phyloP scores from a whole-genome alignment of 441 rosid genomes.

The Sinapis alba region DNA sequence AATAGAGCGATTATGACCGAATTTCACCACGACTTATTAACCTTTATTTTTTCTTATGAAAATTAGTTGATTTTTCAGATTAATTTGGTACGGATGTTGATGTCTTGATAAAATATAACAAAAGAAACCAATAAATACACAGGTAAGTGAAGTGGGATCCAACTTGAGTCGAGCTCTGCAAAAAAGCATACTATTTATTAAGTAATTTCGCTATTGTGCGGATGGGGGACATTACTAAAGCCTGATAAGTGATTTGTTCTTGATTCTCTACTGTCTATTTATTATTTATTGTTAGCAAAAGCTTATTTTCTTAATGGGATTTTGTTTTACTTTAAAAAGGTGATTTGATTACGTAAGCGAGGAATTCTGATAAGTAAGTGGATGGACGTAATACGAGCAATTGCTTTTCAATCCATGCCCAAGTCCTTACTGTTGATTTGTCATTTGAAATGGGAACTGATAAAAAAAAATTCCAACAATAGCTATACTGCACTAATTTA shows the following conservation, averaged over 20 bases:
- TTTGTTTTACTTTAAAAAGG: slow-evolving; percentile 21
- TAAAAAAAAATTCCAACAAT: no score
- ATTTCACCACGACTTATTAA: slow-evolving; percentile 26
- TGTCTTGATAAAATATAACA: slow-evolving; percentile 29
- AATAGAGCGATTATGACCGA: slow-evolving; percentile 19
- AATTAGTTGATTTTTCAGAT: neutral
- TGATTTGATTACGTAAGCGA: slow-evolving; percentile 39
- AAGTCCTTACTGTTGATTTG: neutral
- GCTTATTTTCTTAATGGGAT: slow-evolving; percentile 18
- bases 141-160: slow-evolving; percentile 34
- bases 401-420: slow-evolving; percentile 36
- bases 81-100: slow-evolving; percentile 42
- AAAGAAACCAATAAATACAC: slow-evolving; percentile 23
- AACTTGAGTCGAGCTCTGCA: slow-evolving; percentile 29
- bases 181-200: neutral
- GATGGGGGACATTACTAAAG: slow-evolving; percentile 35
- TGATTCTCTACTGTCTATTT: slow-evolving; percentile 22
- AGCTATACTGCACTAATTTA: neutral
- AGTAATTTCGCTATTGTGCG: slow-evolving; percentile 21
- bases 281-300: slow-evolving; percentile 14
- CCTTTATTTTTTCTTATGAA: neutral
- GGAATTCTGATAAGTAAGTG: slow-evolving; percentile 38
- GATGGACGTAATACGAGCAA: slow-evolving; percentile 45
- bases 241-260: slow-evolving; percentile 37
- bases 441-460: no score